Conservation (phyloP, 169 alveolate species). For the Plasmodium sp. region DNA sequence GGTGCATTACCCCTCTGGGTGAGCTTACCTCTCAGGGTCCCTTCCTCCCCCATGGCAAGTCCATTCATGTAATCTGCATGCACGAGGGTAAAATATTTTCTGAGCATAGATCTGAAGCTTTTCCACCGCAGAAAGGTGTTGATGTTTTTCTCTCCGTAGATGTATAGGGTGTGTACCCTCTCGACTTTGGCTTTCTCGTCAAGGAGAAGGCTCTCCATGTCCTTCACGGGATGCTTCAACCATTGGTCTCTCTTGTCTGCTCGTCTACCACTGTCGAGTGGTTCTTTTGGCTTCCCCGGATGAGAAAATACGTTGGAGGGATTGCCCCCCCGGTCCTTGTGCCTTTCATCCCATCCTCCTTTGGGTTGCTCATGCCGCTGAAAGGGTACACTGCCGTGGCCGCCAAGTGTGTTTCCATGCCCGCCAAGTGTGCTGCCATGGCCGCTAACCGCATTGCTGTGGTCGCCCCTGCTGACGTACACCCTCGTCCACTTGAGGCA, state of each 20-base stretch:
- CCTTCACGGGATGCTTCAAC: conserved; percentile 8
- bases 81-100: conserved; percentile 35
- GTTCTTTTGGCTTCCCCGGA: neutral
- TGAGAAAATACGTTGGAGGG: neutral
- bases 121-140: conserved; percentile 61
- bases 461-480: neutral
- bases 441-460: neutral
- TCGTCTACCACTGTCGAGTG: neutral
- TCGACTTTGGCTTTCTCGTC: conserved; percentile 30
- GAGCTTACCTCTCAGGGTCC: neutral
- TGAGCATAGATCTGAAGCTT: conserved; percentile 21
- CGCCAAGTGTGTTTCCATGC: no score
- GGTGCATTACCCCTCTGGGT: neutral
- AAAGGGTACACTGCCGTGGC: neutral
- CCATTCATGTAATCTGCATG: neutral
- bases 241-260: neutral
- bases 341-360: neutral
- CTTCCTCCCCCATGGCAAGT: neutral
- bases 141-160: conserved; percentile 67
- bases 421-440: no score
- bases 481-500: conserved; percentile 65
- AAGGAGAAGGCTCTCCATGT: neutral
- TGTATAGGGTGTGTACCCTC: conserved; percentile 34
- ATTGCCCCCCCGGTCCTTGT: neutral
- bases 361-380: neutral